Evolutionary conservation across 176 grass and related monocot genomes (phyloP).

Genomic region (Triticum aestivum): IWGSC_CS_RefSeq_v2.1 NC_057802.1:354168406-354168905

Average conservation of each 20-base stretch:
- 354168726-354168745: conserved; percentile 98
- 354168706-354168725: conserved; percentile 90
- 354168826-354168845: conserved; percentile 21
- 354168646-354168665: background rate
- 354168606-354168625: background rate
- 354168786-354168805: conserved; percentile 93
- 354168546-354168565: background rate
- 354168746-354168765: conserved; percentile 86
- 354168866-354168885: conserved; percentile 5
- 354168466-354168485: conserved; percentile 99
- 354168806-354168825: conserved; percentile 72
- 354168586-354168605: background rate
- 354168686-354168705: conserved; percentile 93
- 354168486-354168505: conserved; percentile 87
- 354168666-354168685: conserved; percentile 20
- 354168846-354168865: background rate
- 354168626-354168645: background rate
- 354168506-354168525: conserved; percentile 9
- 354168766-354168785: conserved; percentile 98
- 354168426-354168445: conserved; percentile 83
- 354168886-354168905: conserved; percentile 39
- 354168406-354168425: conserved; percentile 65
- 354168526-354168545: background rate
- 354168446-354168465: conserved; percentile 97
- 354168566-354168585: background rate